Base-by-base conservation (phyloP, 192 early-diverging fungal species). In the Entophlyctis helioformis region DNA sequence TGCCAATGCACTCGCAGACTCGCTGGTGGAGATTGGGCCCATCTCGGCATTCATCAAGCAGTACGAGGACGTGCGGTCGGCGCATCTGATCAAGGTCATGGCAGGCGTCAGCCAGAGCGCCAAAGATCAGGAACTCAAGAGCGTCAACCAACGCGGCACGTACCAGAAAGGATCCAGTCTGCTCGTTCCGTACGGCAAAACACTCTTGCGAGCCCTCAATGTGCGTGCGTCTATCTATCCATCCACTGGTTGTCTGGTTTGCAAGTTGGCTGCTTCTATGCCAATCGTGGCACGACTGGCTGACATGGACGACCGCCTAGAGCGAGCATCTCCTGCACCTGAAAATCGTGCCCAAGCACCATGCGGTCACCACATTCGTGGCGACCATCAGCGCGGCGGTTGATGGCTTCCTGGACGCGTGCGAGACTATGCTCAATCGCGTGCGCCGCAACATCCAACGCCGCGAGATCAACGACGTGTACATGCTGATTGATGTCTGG, bases 61-160 rank as follows among this genome's bases (percentile, higher is more conserved):
- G 13, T 89, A 85, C 54, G 65, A 69, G 29, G 83, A 85, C 22
- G 74, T 85, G 26, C 70, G 86, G 6, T 71, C 82, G 12, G 50
- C 47, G 11, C 80, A 74, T 49, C 59, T 89, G 46, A 40, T 63
- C 36, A 80, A 81, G n/a, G 44, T 74, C 69, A 1, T 42, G 85
- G 26, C 39, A 52, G 3, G 44, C 66, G 7, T 41, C 78, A 3
- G 55, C 72, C 3, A 59, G 70, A 26, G 63, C 1, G 71, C 74
- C 0, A 53, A 63, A 32, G 60, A 68, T 7, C 75, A 63, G 44
- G 69, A 73, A 40, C 54, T 54, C 27, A 64, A 72, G 44, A 50
- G 52, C 28, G 63, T 63, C 12, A 39, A 50, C 44, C 57, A 42
- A 46, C 54, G 48, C 50, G 53, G 41, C 12, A 67, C 64, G 18